Evolutionary conservation across 306 rosid genomes (phyloP).

Genomic region (Begonia peltatifolia): DNA sequence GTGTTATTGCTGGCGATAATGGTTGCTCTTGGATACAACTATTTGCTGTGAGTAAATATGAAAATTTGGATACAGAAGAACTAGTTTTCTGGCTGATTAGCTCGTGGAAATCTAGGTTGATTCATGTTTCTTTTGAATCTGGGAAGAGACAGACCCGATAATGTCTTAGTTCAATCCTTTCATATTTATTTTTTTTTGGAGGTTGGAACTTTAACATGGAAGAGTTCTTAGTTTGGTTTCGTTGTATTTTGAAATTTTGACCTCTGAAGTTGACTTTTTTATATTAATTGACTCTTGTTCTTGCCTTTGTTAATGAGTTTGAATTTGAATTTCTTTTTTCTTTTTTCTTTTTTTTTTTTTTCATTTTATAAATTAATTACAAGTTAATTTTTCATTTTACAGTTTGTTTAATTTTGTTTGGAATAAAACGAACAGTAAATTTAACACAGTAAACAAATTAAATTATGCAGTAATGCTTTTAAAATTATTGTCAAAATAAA

Average conservation of each 20-base stretch:
- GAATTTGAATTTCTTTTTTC: no score
- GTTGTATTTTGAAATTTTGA: conserved; percentile 7
- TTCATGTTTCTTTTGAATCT: conserved; percentile 39
- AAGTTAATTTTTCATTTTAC: no score
- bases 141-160: conserved; percentile 27
- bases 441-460: no score
- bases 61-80: conserved; percentile 4
- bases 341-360: no score
- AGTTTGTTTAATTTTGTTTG: no score
- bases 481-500: no score
- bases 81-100: conserved; percentile 25
- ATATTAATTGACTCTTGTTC: no score
- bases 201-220: conserved; percentile 6
- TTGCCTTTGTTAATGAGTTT: no score
- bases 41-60: conserved; percentile 22
- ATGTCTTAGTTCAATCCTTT: conserved; percentile 4
- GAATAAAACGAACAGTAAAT: no score
- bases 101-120: conserved; percentile 28
- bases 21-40: conserved; percentile 37
- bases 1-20: conserved; percentile 32
- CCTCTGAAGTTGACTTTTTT: not conserved
- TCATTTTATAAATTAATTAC: no score
- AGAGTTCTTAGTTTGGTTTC: conserved; percentile 1
- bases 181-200: conserved; percentile 8
- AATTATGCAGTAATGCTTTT: no score